phyloP scores from a whole-genome alignment of 2,329 filamentous ascomycete genomes.

The Clarireedia monteithiana region DNA sequence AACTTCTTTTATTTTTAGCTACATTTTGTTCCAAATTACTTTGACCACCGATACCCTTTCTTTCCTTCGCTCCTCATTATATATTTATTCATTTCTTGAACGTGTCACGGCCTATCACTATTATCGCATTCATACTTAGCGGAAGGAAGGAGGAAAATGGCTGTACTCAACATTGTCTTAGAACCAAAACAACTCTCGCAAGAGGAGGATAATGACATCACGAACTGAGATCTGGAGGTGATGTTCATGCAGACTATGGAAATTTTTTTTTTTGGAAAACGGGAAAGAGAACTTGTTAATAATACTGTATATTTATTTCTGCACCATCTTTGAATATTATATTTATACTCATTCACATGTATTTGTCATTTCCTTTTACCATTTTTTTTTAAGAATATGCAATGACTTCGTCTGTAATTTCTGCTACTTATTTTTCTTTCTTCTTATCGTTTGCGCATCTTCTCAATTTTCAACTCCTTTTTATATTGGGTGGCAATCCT shows the following conservation, averaged over 20 bases:
- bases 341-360: neutral
- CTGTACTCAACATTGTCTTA: neutral
- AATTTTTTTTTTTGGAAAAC: slow-evolving; percentile 1
- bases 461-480: too few species aligned
- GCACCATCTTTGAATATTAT: slow-evolving; percentile 19
- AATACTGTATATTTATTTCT: slow-evolving; percentile 24
- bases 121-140: slow-evolving; percentile 1
- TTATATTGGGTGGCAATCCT: too few species aligned
- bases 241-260: neutral
- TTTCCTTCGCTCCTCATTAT: neutral
- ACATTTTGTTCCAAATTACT: neutral
- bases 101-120: neutral
- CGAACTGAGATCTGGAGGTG: slow-evolving; percentile 12
- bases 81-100: neutral
- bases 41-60: slow-evolving; percentile 17
- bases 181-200: slow-evolving; percentile 1
- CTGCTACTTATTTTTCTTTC: too few species aligned
- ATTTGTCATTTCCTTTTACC: neutral
- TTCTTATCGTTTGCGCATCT: too few species aligned
- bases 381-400: neutral
- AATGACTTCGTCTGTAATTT: neutral
- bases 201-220: slow-evolving; percentile 2
- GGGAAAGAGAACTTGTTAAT: slow-evolving; percentile 5
- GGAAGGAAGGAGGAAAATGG: neutral
- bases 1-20: neutral